Conservation (phyloP, 2,329 filamentous ascomycete species). For the Ploettnerulaceae sp. region DNA sequence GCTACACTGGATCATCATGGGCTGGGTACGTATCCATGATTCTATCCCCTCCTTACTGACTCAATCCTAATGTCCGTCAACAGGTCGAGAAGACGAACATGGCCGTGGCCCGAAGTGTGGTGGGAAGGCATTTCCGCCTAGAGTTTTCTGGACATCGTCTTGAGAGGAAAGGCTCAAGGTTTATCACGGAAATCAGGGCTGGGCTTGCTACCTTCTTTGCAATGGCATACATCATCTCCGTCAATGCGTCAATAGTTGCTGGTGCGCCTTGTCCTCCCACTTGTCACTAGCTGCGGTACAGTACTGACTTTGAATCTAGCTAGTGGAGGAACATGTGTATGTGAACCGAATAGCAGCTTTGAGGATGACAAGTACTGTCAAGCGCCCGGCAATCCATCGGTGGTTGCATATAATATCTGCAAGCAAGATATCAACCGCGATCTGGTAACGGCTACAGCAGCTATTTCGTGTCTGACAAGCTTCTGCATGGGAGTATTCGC, state of each 20-base stretch:
- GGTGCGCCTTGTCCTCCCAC: conserved; percentile 9
- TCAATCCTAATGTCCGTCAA: conserved; percentile 5
- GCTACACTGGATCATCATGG: conserved; percentile 26
- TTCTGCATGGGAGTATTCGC: conserved; percentile 81
- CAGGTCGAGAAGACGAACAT: conserved; percentile 33
- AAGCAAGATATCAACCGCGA: conserved; percentile 52
- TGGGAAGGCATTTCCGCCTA: conserved; percentile 72
- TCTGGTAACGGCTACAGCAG: conserved; percentile 78
- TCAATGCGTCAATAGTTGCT: conserved; percentile 45
- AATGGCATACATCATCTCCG: conserved; percentile 71
- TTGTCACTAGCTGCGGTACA: conserved; percentile 35
- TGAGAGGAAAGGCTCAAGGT: conserved; percentile 57
- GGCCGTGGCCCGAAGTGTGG: conserved; percentile 55
- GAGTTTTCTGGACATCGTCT: conserved; percentile 71
- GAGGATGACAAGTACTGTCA: conserved; percentile 37
- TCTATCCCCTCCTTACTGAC: background rate
- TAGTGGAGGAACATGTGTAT: conserved; percentile 27
- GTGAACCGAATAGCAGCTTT: conserved; percentile 11
- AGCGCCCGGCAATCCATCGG: conserved; percentile 47
- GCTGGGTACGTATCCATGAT: conserved; percentile 26
- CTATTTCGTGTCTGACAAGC: conserved; percentile 72
- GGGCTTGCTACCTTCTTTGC: conserved; percentile 69
- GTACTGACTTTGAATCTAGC: conserved; percentile 15
- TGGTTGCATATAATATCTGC: conserved; percentile 62
- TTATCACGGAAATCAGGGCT: conserved; percentile 79